These are phyloP conservation scores for Diaporthe caulivora DNA, from an alignment of 2,329 filamentous ascomycete species.

Conservation along the genomic window DNA sequence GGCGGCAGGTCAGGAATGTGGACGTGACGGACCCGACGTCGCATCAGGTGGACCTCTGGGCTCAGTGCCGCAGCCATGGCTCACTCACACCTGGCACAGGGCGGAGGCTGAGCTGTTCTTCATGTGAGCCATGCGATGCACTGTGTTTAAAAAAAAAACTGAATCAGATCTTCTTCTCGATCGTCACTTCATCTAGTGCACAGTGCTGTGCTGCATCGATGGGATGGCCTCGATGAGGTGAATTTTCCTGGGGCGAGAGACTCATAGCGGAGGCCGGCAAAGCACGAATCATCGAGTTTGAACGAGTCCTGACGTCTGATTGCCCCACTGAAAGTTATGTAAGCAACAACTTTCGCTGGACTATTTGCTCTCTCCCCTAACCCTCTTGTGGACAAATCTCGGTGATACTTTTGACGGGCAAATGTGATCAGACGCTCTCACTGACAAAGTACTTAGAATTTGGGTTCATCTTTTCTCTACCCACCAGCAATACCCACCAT, in stretches of 20 bases:
- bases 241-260: neutral
- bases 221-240: too few relatives aligned
- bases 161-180: too few relatives aligned
- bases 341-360: neutral
- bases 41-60: slow-evolving; percentile 29
- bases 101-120: neutral
- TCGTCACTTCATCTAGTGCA: too few relatives aligned
- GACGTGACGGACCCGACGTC: slow-evolving; percentile 36
- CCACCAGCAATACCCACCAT: neutral
- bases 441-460: neutral
- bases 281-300: slow-evolving; percentile 12
- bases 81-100: neutral
- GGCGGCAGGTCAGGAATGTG: slow-evolving; percentile 38
- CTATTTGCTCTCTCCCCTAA: neutral
- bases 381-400: neutral
- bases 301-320: slow-evolving; percentile 14
- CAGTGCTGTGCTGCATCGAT: neutral
- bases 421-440: neutral
- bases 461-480: neutral
- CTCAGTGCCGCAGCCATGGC: slow-evolving; percentile 30
- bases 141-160: rapidly evolving
- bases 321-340: slow-evolving; percentile 3
- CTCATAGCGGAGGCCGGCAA: neutral
- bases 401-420: neutral
- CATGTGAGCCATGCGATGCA: neutral